Evolutionary conservation across 805 yeast species (phyloP).

Genomic region (Monosporozyma unispora): DNA sequence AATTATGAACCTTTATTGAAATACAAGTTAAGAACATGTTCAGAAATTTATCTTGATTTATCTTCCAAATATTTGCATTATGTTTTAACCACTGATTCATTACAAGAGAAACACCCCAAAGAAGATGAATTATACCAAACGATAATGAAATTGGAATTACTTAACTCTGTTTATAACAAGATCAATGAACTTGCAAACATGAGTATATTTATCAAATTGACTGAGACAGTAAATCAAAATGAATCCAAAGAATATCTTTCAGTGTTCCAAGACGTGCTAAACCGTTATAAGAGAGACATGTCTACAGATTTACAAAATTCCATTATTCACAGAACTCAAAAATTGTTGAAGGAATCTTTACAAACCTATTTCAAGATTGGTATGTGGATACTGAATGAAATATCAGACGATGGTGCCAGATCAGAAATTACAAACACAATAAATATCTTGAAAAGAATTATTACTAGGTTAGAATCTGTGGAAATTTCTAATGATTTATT

Average conservation of each 20-base stretch:
- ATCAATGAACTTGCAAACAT: slow-evolving; percentile 14
- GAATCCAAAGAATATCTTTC: slow-evolving; percentile 16
- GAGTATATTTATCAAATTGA: slow-evolving; percentile 15
- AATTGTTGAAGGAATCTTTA: slow-evolving; percentile 23
- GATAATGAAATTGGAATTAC: slow-evolving; percentile 15
- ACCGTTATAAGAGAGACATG: slow-evolving; percentile 23
- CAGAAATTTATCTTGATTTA: slow-evolving; percentile 22
- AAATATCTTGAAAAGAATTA: slow-evolving; percentile 16
- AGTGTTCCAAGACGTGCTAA: slow-evolving; percentile 27
- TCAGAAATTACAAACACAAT: slow-evolving; percentile 27
- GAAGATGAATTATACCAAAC: slow-evolving; percentile 22
- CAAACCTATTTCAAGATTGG: slow-evolving; percentile 28
- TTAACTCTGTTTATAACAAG: slow-evolving; percentile 12
- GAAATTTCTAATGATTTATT: slow-evolving; percentile 11
- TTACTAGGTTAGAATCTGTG: slow-evolving; percentile 9
- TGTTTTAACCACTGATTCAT: slow-evolving; percentile 14
- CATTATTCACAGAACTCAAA: slow-evolving; percentile 25
- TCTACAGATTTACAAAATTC: slow-evolving; percentile 23
- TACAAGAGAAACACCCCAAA: slow-evolving; percentile 15
- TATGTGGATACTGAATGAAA: slow-evolving; percentile 23
- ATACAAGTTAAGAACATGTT: slow-evolving; percentile 21
- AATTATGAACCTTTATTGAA: slow-evolving; percentile 13
- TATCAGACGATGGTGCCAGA: slow-evolving; percentile 9
- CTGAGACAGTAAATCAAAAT: slow-evolving; percentile 17
- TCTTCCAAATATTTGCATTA: slow-evolving; percentile 17